Conservation (phyloP, 2,329 filamentous ascomycete genomes). For the Albifimbria verrucaria region DNA sequence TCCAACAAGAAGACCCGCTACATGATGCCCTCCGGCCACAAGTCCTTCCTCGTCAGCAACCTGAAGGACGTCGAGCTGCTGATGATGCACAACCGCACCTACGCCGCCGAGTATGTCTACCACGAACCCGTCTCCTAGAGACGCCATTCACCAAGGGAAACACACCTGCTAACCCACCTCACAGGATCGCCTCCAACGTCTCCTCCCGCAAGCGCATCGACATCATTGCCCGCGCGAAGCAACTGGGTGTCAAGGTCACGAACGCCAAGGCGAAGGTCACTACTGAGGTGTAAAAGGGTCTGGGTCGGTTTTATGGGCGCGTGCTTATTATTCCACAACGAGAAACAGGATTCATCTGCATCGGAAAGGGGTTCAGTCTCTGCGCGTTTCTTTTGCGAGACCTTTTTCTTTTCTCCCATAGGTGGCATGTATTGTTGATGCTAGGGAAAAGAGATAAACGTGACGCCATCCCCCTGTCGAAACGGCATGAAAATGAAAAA, state of each 20-base stretch:
- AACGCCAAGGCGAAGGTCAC: slow-evolving; percentile 99
- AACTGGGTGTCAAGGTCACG: slow-evolving; percentile 98
- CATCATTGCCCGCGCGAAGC: slow-evolving; percentile 95
- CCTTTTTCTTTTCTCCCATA: neutral
- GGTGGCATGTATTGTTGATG: neutral
- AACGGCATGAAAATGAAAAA: neutral
- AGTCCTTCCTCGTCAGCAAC: slow-evolving; percentile 99
- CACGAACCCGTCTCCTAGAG: neutral
- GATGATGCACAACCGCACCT: slow-evolving; percentile 99
- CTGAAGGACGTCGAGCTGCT: slow-evolving; percentile 92
- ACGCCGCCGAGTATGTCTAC: slow-evolving; percentile 87
- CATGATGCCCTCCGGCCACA: slow-evolving; percentile 99
- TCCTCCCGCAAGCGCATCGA: slow-evolving; percentile 98
- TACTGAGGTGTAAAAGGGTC: slow-evolving; percentile 72
- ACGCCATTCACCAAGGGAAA: neutral
- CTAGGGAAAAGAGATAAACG: neutral
- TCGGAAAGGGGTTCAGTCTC: neutral
- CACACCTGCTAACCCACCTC: slow-evolving; percentile 14
- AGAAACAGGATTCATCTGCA: neutral
- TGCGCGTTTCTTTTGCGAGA: neutral
- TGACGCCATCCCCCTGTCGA: neutral
- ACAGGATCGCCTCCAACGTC: slow-evolving; percentile 94
- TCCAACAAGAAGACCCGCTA: slow-evolving; percentile 99
- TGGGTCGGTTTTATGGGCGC: neutral
- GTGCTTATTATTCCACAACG: neutral